phyloP scores from a whole-genome alignment of 805 yeast species.

The Metschnikowia anglica region DNA sequence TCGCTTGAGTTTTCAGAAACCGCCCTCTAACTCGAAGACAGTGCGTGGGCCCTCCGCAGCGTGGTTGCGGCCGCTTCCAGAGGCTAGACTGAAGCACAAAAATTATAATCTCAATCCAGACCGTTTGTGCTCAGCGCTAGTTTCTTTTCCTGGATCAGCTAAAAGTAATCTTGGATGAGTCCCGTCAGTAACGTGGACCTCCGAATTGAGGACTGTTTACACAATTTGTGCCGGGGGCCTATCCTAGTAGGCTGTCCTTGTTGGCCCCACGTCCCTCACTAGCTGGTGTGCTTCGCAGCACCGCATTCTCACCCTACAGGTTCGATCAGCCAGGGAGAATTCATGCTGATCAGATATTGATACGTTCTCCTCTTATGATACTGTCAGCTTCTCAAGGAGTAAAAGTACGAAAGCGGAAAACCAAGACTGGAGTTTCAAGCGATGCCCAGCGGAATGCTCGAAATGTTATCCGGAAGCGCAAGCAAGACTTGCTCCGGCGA shows the following conservation, averaged over 20 bases:
- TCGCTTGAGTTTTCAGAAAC: too few species aligned
- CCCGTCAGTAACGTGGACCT: too few species aligned
- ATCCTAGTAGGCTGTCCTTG: neutral
- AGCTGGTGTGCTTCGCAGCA: neutral
- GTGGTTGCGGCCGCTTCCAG: neutral
- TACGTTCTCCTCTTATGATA: neutral
- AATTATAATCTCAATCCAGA: too few species aligned
- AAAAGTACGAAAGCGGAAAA: slow-evolving; percentile 28
- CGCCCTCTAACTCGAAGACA: too few species aligned
- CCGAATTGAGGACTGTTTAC: neutral
- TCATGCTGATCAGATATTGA: neutral
- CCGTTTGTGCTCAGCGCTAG: too few species aligned
- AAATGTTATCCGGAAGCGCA: slow-evolving; percentile 35
- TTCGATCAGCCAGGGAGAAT: neutral
- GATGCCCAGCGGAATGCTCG: slow-evolving; percentile 25
- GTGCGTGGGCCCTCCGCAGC: neutral
- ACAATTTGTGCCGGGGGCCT: too few species aligned
- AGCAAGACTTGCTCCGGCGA: slow-evolving; percentile 35
- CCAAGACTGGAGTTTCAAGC: slow-evolving; percentile 17
- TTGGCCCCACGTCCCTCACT: slow-evolving; percentile 2
- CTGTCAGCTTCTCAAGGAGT: slow-evolving; percentile 14
- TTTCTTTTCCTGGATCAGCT: too few species aligned
- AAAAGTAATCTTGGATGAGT: too few species aligned
- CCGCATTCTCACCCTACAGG: slow-evolving; percentile 2
- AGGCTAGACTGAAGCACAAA: too few species aligned